Evolutionary conservation across 805 yeast genomes (phyloP), one percentile per base, ranked within the genome.

Genomic region (Wickerhamiella nectarea): DNA sequence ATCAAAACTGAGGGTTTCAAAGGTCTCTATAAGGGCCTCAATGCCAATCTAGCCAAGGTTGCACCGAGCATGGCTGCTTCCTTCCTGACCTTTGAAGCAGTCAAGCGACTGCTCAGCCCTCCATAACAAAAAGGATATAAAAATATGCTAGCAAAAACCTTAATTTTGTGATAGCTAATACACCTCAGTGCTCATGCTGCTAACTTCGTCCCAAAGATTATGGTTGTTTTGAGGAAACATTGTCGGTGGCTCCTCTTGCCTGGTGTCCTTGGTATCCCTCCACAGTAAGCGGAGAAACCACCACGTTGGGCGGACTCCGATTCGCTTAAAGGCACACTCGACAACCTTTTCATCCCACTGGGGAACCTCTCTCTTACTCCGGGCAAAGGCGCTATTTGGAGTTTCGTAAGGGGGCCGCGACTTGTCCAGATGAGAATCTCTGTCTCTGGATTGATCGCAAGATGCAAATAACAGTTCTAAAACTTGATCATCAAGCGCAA

Each of bases 21-120:
- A 59, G 97, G 93, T 51, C 62, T 78, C 25, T 67, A 83, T 41
- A 75, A 77, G 52, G 81, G 74, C 17, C 56, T 65, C 45, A 44
- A 56, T 2, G 91, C 94, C 1, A 85, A 85, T 56, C 67, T 84
- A 58, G 78, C 82, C 68, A 89, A 87, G 58, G 91, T 89, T 3
- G 81, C 85, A 38, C 96, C 97, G 0, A 78, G 91, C 11, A 89
- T 91, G 87, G 97, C 97, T 3, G 85, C 87, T 14, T 84, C 89
- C 48, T 89, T 96, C 95, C 67, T 86, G 52, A 76, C 84, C 41
- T 89, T 81, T 64, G 97, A 89, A 57, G 59, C 75, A 19, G 67
- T 84, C 17, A 74, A 76, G 54, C 79, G 63, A n/a, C 34, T 36
- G 2, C 25, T 34, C 9, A 18, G 22, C 17, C 21, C 19, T 17